Percentiles rank a stretch among this genome's conserved stretches.
These are phyloP conservation scores for Rhododendron ovatum DNA, from an alignment of 148 eudicot species.

Conservation along the genomic window DNA sequence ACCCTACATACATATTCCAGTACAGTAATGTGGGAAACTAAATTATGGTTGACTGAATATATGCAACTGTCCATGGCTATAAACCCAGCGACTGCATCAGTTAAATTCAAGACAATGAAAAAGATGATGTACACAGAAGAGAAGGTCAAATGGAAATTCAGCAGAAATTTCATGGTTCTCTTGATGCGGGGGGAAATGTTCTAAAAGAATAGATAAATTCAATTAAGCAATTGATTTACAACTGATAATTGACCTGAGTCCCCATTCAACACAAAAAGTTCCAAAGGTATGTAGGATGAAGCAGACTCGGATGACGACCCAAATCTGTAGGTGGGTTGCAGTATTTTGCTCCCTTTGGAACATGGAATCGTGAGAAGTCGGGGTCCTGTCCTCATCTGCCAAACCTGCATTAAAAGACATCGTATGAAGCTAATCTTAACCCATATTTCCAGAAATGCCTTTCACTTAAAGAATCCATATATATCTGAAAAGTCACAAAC, in stretches of 20 bases:
- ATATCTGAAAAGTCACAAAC: background rate
- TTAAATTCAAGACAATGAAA: background rate
- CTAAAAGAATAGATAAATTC: slow-evolving; percentile 6
- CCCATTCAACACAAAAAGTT: slow-evolving; percentile 81
- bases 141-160: background rate
- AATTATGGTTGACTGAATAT: background rate
- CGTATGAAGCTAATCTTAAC: background rate
- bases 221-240: slow-evolving; percentile 49
- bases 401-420: slow-evolving; percentile 48
- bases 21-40: background rate
- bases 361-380: slow-evolving; percentile 67
- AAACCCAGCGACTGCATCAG: background rate
- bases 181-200: background rate
- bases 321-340: slow-evolving; percentile 92
- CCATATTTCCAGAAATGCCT: background rate
- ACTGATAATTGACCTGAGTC: slow-evolving; percentile 89
- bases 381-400: slow-evolving; percentile 98
- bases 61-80: background rate
- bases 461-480: background rate
- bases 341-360: slow-evolving; percentile 77
- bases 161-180: background rate
- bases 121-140: background rate
- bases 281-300: slow-evolving; percentile 62
- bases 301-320: slow-evolving; percentile 52
- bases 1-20: background rate